These are phyloP conservation scores for Phytophthora kernoviae DNA, from an alignment of 352 stramenopile species.

Conservation along the genomic window DNA sequence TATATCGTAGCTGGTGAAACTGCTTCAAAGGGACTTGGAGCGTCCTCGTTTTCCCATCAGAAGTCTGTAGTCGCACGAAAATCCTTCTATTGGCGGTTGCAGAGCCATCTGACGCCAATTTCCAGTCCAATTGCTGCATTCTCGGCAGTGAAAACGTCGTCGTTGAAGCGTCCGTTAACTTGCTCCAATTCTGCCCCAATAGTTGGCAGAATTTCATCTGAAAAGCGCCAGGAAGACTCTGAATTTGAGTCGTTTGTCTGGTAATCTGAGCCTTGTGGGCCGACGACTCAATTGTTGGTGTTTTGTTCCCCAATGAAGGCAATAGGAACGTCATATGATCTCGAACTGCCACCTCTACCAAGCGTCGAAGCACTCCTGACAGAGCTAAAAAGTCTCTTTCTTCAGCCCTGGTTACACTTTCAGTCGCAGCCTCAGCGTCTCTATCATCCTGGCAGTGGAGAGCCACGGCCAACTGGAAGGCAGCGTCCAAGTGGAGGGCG, in stretches of 20 bases:
- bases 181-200: constrained; percentile 40
- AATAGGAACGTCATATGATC: constrained; percentile 65
- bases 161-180: constrained; percentile 15
- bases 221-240: constrained; percentile 53
- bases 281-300: constrained; percentile 6
- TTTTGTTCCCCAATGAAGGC: constrained; percentile 6
- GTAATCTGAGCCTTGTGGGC: constrained; percentile 32
- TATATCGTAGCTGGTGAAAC: constrained; percentile 84
- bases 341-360: constrained; percentile 52
- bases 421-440: constrained; percentile 3
- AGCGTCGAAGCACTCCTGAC: constrained; percentile 37
- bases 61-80: constrained; percentile 60
- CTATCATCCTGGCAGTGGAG: constrained; percentile 29
- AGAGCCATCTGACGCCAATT: constrained; percentile 11
- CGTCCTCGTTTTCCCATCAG: constrained; percentile 44
- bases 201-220: constrained; percentile 43
- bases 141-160: constrained; percentile 38
- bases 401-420: constrained; percentile 27
- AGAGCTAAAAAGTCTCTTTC: constrained; percentile 46
- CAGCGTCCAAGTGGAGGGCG: constrained; percentile 22
- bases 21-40: constrained; percentile 59
- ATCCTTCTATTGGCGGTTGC: constrained; percentile 18
- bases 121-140: constrained; percentile 48
- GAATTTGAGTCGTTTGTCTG: constrained; percentile 37
- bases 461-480: constrained; percentile 40